These are phyloP conservation scores for Elongisporangium prolatum DNA, from an alignment of 352 stramenopile genomes.

Conservation along the genomic window DNA sequence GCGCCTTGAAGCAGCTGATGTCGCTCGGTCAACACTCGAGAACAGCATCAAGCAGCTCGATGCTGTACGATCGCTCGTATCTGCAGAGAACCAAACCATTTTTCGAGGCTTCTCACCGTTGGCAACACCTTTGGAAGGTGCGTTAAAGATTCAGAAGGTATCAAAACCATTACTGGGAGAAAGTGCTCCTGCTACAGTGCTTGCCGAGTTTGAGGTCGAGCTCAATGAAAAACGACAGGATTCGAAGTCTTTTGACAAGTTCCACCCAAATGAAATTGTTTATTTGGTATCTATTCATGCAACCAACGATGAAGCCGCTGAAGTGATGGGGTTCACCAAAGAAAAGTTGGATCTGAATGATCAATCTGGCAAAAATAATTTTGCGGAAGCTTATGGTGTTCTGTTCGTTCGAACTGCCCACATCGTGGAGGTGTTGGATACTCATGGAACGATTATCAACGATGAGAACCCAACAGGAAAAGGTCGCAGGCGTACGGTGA, in stretches of 20 bases:
- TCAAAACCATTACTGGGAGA: constrained; percentile 89
- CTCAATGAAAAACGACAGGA: constrained; percentile 47
- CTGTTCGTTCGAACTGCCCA: constrained; percentile 65
- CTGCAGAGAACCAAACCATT: constrained; percentile 36
- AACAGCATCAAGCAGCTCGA: constrained; percentile 75
- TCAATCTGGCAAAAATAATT: constrained; percentile 15
- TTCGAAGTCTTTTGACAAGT: constrained; percentile 76
- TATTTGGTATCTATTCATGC: constrained; percentile 89
- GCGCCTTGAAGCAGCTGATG: constrained; percentile 85
- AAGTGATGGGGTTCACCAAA: constrained; percentile 52
- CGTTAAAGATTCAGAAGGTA: constrained; percentile 77
- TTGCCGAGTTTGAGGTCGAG: constrained; percentile 85
- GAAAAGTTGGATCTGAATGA: constrained; percentile 17
- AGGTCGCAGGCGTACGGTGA: constrained; percentile 84
- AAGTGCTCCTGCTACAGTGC: constrained; percentile 70
- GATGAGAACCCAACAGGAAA: constrained; percentile 29
- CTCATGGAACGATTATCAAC: constrained; percentile 51
- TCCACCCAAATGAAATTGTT: constrained; percentile 91
- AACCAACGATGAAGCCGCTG: constrained; percentile 55
- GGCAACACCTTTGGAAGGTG: constrained; percentile 29
- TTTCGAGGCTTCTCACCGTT: constrained; percentile 50
- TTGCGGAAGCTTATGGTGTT: constrained; percentile 89
- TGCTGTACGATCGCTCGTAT: constrained; percentile 35
- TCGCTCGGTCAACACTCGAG: constrained; percentile 84
- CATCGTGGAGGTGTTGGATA: constrained; percentile 85